Conservation (phyloP, 345 rosid genomes). For the Arabidopsis arenosa region DNA sequence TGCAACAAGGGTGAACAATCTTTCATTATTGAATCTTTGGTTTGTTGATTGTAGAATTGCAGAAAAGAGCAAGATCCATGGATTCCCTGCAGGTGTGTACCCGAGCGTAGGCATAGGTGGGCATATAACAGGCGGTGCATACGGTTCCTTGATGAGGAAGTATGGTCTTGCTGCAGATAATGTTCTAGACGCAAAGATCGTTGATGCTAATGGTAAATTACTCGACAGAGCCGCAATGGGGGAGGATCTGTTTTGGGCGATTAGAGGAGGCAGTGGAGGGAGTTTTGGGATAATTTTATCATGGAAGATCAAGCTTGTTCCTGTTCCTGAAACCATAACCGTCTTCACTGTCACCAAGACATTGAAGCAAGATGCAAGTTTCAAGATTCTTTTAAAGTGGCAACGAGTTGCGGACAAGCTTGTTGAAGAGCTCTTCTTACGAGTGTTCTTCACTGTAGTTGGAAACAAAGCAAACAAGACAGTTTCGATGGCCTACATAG, state of each 20-base stretch:
- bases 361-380: constrained; percentile 46
- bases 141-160: constrained; percentile 73
- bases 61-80: constrained; percentile 61
- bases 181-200: constrained; percentile 63
- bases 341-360: constrained; percentile 56
- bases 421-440: constrained; percentile 56
- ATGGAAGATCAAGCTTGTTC: constrained; percentile 69
- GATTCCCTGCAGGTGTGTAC: constrained; percentile 65
- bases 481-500: constrained; percentile 43
- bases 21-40: background rate
- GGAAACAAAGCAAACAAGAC: constrained; percentile 41
- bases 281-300: constrained; percentile 65
- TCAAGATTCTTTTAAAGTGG: constrained; percentile 57
- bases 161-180: constrained; percentile 77
- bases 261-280: constrained; percentile 70
- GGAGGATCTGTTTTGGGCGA: constrained; percentile 71
- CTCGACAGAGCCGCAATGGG: constrained; percentile 65
- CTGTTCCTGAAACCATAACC: constrained; percentile 60
- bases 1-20: background rate
- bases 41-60: constrained; percentile 51
- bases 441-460: constrained; percentile 45
- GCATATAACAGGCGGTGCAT: constrained; percentile 66
- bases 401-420: constrained; percentile 54
- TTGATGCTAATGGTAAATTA: constrained; percentile 57
- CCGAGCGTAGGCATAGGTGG: constrained; percentile 66